Evolutionary conservation across 441 rosid genomes (phyloP).

Genomic region (Croton laevigatus): DNA sequence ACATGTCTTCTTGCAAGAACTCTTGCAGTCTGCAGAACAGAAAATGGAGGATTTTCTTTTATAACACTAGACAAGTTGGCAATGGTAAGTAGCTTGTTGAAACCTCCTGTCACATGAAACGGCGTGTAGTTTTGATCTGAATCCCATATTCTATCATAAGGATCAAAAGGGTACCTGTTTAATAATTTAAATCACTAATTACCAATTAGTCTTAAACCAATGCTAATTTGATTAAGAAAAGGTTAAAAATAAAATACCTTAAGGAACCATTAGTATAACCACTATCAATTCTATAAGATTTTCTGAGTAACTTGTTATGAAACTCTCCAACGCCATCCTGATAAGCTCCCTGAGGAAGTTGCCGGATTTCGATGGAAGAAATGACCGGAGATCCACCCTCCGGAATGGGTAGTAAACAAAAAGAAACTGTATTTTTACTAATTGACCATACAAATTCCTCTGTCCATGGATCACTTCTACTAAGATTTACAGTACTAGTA

Average conservation of each 20-base stretch:
- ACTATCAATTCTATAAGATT: slow-evolving; percentile 58
- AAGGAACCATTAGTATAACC: slow-evolving; percentile 61
- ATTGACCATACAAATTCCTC: slow-evolving; percentile 74
- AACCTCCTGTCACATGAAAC: slow-evolving; percentile 47
- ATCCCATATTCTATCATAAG: slow-evolving; percentile 90
- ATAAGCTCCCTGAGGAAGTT: slow-evolving; percentile 76
- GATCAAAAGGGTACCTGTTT: slow-evolving; percentile 75
- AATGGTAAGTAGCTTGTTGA: slow-evolving; percentile 32
- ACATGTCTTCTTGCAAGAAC: slow-evolving; percentile 53
- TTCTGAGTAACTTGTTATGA: slow-evolving; percentile 48
- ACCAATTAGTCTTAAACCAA: no score
- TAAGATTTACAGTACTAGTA: slow-evolving; percentile 53
- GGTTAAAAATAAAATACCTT: slow-evolving; percentile 35
- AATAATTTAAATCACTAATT: not conserved
- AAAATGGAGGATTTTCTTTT: slow-evolving; percentile 57
- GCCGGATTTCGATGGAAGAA: slow-evolving; percentile 73
- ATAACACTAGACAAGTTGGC: slow-evolving; percentile 33
- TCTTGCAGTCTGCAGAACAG: slow-evolving; percentile 77
- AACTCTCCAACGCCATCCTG: slow-evolving; percentile 40
- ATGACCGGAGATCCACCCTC: slow-evolving; percentile 69
- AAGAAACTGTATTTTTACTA: slow-evolving; percentile 40
- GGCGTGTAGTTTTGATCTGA: slow-evolving; percentile 63
- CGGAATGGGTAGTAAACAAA: slow-evolving; percentile 53
- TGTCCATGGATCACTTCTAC: slow-evolving; percentile 67
- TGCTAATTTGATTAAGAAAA: not conserved